phyloP scores from a whole-genome alignment of 2,329 filamentous ascomycete genomes.

The Aspergillus tanneri region DNA sequence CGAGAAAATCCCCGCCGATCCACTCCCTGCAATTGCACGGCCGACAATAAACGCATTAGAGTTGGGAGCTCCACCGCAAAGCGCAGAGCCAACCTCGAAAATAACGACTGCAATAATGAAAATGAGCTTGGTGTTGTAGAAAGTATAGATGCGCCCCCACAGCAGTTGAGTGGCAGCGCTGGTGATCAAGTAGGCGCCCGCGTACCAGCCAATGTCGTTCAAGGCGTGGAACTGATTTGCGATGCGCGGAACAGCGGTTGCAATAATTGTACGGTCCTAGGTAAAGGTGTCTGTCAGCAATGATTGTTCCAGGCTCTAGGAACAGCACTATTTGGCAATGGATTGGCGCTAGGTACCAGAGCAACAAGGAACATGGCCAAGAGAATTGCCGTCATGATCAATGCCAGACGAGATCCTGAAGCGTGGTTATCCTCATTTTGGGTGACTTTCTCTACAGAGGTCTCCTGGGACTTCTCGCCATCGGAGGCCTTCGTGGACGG shows the following conservation, averaged over 20 bases:
- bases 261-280: background rate
- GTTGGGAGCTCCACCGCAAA: background rate
- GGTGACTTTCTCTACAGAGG: too few species aligned
- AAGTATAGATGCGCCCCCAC: background rate
- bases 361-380: background rate
- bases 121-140: background rate
- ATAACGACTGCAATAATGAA: background rate
- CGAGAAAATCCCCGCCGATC: background rate
- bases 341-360: background rate
- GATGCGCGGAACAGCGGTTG: background rate
- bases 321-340: background rate
- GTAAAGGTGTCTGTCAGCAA: background rate
- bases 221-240: background rate
- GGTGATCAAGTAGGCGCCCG: background rate
- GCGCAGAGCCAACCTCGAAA: background rate
- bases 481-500: background rate
- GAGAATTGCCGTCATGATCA: background rate
- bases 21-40: background rate
- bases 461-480: background rate
- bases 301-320: background rate
- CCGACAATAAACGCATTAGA: background rate
- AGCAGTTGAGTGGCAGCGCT: background rate
- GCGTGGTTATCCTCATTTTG: background rate
- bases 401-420: background rate
- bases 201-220: conserved; percentile 1